Evolutionary conservation across 2,329 filamentous ascomycete species (phyloP), one percentile per base, ranked within the genome.

Genomic region (Hymenotorrendiella dingleyae): DNA sequence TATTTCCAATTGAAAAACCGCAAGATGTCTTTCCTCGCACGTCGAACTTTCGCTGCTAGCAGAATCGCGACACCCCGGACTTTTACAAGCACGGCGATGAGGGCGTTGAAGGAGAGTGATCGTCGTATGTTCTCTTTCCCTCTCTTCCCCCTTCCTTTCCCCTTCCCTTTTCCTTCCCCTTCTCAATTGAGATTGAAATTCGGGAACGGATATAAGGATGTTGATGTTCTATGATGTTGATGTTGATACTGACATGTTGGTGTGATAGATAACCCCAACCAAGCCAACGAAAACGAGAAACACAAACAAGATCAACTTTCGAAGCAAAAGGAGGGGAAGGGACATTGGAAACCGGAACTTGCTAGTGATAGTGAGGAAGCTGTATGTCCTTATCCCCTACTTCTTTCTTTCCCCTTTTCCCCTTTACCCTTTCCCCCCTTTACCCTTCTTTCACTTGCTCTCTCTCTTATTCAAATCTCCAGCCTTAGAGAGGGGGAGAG

Each of bases 281-380:
- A 62, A 50, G 64, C 60, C 37, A 57, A 66, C 32, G 53, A 64
- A 11, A 65, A 72, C 55, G 74, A 81, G 47, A 73, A 67, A 59
- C 77, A 80, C 66, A 81, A 82, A 67, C 63, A 73, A 42, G 76
- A 82, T 57, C 70, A 71, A 19, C 65, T 83, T 32, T 46, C 72
- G 50, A 89, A 90, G 70, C 75, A 86, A 47, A 78, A 82, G 62
- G 65, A 74, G 28, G 86, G 85, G 47, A 73, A 78, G 61, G 82
- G 73, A 40, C 74, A 87, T 60, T 93, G 87, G 86, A 84, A 85
- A 67, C 72, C 82, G 17, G 80, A 84, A 62, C 71, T 94, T 37
- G 86, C 86, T 3, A 85, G 80, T 37, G 79, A 87, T 64, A 86
- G 82, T 64, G 87, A 94, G 70, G 84, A 86, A 62, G 78, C 78